Conservation (phyloP, 768 basidiomycete genomes). For the Nidularia pulvinata region DNA sequence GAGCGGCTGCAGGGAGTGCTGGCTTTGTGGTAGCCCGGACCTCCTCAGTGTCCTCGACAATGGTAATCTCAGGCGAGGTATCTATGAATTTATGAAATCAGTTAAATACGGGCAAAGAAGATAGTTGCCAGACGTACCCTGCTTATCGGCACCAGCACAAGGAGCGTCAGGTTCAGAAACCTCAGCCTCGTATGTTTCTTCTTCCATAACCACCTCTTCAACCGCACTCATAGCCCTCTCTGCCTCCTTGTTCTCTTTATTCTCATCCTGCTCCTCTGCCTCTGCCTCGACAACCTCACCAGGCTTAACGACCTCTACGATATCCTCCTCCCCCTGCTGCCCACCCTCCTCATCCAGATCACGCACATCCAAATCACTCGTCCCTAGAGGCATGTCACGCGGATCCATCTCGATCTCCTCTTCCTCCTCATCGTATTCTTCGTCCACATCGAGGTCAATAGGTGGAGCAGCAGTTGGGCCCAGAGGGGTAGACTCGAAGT, state of each 20-base stretch:
- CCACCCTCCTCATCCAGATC: neutral
- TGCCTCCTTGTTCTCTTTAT: neutral
- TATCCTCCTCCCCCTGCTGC: neutral
- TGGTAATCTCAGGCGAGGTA: no score
- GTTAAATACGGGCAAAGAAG: no score
- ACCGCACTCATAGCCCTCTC: neutral
- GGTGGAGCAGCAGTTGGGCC: neutral
- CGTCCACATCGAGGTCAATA: neutral
- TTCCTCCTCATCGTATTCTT: neutral
- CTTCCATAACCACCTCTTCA: neutral
- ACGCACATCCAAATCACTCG: slow-evolving; percentile 17
- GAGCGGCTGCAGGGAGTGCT: neutral
- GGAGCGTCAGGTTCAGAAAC: no score
- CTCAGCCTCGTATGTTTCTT: neutral
- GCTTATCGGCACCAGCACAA: no score
- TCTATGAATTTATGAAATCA: no score
- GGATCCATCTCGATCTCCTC: neutral
- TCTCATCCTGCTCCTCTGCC: neutral
- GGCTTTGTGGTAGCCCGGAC: neutral
- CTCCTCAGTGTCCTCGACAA: no score
- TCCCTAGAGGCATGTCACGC: slow-evolving; percentile 18
- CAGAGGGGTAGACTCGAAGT: neutral
- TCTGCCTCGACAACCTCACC: neutral
- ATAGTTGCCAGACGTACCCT: no score
- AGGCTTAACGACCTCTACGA: neutral